phyloP scores from a whole-genome alignment of 306 rosid genomes.

The Acacia acuminata region DNA sequence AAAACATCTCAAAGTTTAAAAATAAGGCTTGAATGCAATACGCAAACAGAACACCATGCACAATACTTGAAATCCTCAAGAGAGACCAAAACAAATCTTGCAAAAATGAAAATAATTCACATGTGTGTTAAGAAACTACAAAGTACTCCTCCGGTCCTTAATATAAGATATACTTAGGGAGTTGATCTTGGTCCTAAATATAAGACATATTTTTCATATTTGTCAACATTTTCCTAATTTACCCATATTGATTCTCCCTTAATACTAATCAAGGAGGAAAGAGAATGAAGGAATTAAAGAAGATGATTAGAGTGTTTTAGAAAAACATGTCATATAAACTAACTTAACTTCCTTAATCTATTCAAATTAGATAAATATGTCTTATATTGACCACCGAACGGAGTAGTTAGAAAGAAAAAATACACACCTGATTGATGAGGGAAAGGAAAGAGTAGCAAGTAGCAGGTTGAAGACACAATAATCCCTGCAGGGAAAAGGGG shows the following conservation, averaged over 20 bases:
- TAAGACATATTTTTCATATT: too few relatives aligned
- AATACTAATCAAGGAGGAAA: too few relatives aligned
- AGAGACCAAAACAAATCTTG: not conserved
- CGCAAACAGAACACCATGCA: not conserved
- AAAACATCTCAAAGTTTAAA: not conserved
- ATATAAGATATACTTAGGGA: too few relatives aligned
- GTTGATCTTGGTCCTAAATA: too few relatives aligned
- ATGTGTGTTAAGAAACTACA: not conserved
- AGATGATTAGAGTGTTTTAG: too few relatives aligned
- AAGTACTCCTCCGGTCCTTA: not conserved
- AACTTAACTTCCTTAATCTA: too few relatives aligned
- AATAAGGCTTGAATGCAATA: not conserved
- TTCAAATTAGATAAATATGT: too few relatives aligned
- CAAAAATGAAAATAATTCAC: not conserved
- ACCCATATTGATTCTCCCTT: too few relatives aligned
- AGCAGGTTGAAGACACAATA: constrained; percentile 29
- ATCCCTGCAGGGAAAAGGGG: constrained; percentile 29
- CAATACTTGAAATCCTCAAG: not conserved
- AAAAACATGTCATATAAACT: too few relatives aligned
- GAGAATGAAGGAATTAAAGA: too few relatives aligned
- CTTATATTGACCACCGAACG: too few relatives aligned
- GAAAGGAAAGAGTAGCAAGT: constrained; percentile 37
- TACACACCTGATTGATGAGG: constrained; percentile 30
- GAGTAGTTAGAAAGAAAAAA: not conserved
- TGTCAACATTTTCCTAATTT: too few relatives aligned